A percentile compares a stretch with the other conserved stretches of the same genome.
Conservation (phyloP, 164 flowering plant genomes). For the Akebia trifoliata region DNA sequence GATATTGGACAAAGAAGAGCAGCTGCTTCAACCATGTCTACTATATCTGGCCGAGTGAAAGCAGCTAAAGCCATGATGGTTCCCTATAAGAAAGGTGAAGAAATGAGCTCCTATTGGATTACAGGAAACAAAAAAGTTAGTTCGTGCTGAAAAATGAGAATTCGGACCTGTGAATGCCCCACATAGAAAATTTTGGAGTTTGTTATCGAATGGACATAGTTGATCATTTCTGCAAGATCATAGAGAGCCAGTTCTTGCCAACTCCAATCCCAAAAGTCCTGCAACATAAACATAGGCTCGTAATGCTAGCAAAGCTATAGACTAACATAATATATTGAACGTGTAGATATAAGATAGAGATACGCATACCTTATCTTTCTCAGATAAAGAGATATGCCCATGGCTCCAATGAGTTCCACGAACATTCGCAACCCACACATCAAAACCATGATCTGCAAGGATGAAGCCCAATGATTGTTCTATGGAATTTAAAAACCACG, state of each 20-base stretch:
- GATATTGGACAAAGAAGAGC: conserved; percentile 88
- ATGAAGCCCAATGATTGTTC: conserved; percentile 86
- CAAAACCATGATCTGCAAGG: conserved; percentile 85
- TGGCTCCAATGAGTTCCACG: conserved; percentile 94
- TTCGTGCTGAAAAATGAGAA: conserved; percentile 7
- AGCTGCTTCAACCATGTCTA: conserved; percentile 78
- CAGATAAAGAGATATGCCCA: conserved; percentile 71
- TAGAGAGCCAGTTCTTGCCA: conserved; percentile 86
- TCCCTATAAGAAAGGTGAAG: conserved; percentile 46
- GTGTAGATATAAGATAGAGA: not conserved
- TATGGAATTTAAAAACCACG: conserved; percentile 76
- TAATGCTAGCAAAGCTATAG: not conserved
- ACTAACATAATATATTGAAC: not conserved
- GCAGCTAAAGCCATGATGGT: conserved; percentile 92
- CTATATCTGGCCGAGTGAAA: conserved; percentile 68
- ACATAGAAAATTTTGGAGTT: conserved; percentile 63
- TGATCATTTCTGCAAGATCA: conserved; percentile 78
- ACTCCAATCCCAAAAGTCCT: conserved; percentile 99
- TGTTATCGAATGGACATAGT: conserved; percentile 42
- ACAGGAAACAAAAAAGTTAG: not conserved
- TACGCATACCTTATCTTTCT: conserved; percentile 54
- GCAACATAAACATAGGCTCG: conserved; percentile 17
- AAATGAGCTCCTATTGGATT: conserved; percentile 7
- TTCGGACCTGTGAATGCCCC: conserved; percentile 89
- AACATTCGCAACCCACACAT: conserved; percentile 97